Percentiles rank a stretch among this genome's conserved stretches.
Conservation (phyloP, 371 early-diverging fungal species). For the Mucor racemosus region DNA sequence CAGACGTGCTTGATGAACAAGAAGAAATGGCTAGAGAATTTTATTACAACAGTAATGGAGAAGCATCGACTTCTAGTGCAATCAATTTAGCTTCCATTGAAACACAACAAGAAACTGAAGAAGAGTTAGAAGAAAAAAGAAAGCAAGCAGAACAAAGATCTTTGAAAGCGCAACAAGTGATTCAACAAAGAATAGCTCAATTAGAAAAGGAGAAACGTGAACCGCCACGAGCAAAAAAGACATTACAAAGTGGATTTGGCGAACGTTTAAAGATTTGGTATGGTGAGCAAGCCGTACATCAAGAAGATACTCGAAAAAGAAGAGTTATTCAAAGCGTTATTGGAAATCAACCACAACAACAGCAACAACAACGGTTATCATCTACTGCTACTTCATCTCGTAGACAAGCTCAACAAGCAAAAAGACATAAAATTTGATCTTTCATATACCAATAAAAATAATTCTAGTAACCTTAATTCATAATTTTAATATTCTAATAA, state of each 20-base stretch:
- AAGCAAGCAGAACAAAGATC: not conserved
- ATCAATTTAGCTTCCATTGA: not conserved
- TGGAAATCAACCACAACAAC: not conserved
- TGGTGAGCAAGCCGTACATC: conserved; percentile 8
- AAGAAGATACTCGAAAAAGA: not conserved
- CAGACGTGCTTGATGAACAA: not conserved
- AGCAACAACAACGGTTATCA: not conserved
- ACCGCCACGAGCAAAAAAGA: not conserved
- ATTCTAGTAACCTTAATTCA: not conserved
- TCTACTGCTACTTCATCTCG: not conserved
- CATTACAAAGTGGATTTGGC: not conserved
- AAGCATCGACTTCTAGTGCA: not conserved
- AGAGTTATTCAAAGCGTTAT: not conserved
- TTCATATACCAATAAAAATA: not conserved
- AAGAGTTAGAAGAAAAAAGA: not conserved
- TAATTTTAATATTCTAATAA: not conserved
- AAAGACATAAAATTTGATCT: not conserved
- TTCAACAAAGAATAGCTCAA: conserved; percentile 4
- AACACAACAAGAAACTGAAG: not conserved
- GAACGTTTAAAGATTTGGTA: conserved; percentile 14
- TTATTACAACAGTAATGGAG: conserved; percentile 1
- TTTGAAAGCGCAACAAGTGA: not conserved
- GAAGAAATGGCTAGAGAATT: conserved; percentile 10
- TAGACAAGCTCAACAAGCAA: not conserved
- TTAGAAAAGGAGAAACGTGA: not conserved